Evolutionary conservation across 1,284 basidiomycete species (phyloP).

Genomic region (Moniliophthora roreri): DNA sequence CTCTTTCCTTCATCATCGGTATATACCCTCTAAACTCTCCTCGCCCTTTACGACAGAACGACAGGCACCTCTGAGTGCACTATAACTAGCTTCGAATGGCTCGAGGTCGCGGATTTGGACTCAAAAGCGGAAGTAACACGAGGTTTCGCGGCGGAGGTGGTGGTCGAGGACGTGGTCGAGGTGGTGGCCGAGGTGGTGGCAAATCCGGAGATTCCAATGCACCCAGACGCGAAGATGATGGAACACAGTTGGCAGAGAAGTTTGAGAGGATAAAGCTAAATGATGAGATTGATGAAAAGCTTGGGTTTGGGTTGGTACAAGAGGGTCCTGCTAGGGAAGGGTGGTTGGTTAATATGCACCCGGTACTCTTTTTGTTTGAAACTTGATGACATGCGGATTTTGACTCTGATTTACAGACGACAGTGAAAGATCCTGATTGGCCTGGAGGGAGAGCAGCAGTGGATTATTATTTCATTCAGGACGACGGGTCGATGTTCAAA

Average conservation of each 20-base stretch:
- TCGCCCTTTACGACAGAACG: too few species aligned
- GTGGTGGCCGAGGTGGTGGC: constrained; percentile 52
- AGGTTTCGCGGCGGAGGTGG: constrained; percentile 40
- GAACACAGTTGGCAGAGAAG: constrained; percentile 77
- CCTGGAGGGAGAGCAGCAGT: constrained; percentile 86
- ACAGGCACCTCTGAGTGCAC: not conserved
- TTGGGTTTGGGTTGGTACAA: constrained; percentile 84
- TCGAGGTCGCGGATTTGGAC: constrained; percentile 22
- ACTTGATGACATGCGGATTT: not conserved
- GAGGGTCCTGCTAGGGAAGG: constrained; percentile 76
- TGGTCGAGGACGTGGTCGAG: constrained; percentile 47
- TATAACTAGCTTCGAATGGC: too few species aligned
- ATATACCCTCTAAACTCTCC: too few species aligned
- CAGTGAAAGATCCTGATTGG: constrained; percentile 83
- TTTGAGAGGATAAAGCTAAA: constrained; percentile 76
- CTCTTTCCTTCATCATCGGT: too few species aligned
- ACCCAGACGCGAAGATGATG: constrained; percentile 82
- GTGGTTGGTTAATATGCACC: constrained; percentile 99
- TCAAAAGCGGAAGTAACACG: constrained; percentile 18
- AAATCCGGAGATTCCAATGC: constrained; percentile 30
- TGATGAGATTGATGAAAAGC: constrained; percentile 92
- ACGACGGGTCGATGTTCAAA: constrained; percentile 97
- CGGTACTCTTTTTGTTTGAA: constrained; percentile 50
- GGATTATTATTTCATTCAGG: constrained; percentile 97
- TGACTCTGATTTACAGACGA: constrained; percentile 50